Base-by-base conservation (phyloP, 148 eudicot genomes). In the Pharnaceum exiguum region DNA sequence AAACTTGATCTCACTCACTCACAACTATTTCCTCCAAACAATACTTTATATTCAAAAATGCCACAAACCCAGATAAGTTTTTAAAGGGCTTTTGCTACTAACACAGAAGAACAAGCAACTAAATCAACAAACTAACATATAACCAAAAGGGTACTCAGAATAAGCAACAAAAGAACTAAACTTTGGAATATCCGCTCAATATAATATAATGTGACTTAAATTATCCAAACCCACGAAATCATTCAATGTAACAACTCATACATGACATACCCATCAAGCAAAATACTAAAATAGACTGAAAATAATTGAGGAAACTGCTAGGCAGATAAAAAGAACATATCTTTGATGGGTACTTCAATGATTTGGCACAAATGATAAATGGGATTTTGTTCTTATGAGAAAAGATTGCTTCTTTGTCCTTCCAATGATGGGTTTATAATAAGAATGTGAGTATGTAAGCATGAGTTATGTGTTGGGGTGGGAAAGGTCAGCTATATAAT, bases 181-280 rank as follows among this genome's bases (percentile, higher is more conserved):
- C 7, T 37, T 51, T 30, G 62, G 55, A 59, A 45, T 43, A 42
- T 52, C 54, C 35, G 49, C 47, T 55, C 7, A 56, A 31, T 38
- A 22, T 11, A 27, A n/a, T n/a, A n/a, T n/a, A n/a, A n/a, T n/a
- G n/a, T n/a, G n/a, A 65, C 26, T 57, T 62, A 26, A 66, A 66
- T 51, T 2, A 59, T 29, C 65, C 12, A 60, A 38, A 18, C 65
- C 66, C 59, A 51, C 59, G 65, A 43, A 50, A 50, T 2, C 35
- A 33, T 3, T 23, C 19, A 52, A 7, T 10, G 21, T 26, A 1
- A 18, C 6, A 52, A 28, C n/a, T n/a, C n/a, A n/a, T n/a, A n/a
- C n/a, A n/a, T n/a, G n/a, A n/a, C 6, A 4, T 6, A 4, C 55
- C 18, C 25, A 35, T 9, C 15, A 35, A 33, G 35, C 7, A 25